These are phyloP conservation scores for Fusarium virguliforme DNA, from an alignment of 2,329 filamentous ascomycete genomes.

Conservation along the genomic window DNA sequence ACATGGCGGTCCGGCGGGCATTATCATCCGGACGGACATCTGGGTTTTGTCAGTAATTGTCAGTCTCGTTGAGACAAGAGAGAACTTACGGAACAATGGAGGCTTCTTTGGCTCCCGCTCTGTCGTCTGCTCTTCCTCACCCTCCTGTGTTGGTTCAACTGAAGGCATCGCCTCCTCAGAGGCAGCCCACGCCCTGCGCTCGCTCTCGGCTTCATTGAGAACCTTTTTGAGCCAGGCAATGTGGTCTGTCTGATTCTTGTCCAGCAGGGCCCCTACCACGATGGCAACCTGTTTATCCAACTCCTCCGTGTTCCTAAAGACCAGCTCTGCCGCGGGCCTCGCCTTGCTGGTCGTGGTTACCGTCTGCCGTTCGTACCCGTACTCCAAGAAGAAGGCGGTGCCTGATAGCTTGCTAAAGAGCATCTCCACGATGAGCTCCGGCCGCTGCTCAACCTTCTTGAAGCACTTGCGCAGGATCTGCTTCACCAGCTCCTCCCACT, in stretches of 20 bases:
- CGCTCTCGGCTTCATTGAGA: slow-evolving; percentile 77
- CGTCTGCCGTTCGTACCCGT: slow-evolving; percentile 89
- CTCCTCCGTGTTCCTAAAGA: slow-evolving; percentile 82
- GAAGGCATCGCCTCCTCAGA: slow-evolving; percentile 73
- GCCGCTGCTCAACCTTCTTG: slow-evolving; percentile 88
- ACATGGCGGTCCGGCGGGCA: slow-evolving; percentile 80
- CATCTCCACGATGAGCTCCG: slow-evolving; percentile 90
- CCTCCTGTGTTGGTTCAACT: slow-evolving; percentile 55
- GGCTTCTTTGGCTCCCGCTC: slow-evolving; percentile 51
- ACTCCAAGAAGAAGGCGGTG: slow-evolving; percentile 90
- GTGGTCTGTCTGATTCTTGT: slow-evolving; percentile 82
- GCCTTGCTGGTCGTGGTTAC: slow-evolving; percentile 73
- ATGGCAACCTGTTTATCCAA: slow-evolving; percentile 82
- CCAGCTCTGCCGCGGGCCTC: slow-evolving; percentile 83
- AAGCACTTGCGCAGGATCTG: slow-evolving; percentile 87
- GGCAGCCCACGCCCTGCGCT: slow-evolving; percentile 84
- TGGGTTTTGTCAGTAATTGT: slow-evolving; percentile 57
- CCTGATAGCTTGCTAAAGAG: slow-evolving; percentile 92
- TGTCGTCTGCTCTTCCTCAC: slow-evolving; percentile 51
- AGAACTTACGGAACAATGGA: slow-evolving; percentile 56
- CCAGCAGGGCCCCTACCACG: slow-evolving; percentile 83
- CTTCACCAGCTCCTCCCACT: slow-evolving; percentile 92
- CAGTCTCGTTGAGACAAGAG: not conserved
- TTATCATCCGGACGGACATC: slow-evolving; percentile 77
- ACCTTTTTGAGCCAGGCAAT: slow-evolving; percentile 87